Conservation (phyloP, 768 basidiomycete species). For the Erythrobasidium yunnanense region DNA sequence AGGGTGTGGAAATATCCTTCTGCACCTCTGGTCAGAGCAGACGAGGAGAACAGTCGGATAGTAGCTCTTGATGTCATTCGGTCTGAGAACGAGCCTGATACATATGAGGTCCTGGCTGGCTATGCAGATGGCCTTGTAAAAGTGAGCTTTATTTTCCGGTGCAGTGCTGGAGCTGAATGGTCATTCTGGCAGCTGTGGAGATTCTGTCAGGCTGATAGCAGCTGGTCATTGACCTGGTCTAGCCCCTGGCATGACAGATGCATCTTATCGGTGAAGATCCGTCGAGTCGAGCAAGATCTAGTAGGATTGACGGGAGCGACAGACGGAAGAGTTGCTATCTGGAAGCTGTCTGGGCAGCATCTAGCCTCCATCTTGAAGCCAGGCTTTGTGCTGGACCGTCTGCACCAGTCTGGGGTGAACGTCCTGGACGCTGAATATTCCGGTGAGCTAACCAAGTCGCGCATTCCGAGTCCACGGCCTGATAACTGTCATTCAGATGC, state of each 20-base stretch:
- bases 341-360: not conserved
- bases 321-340: not conserved
- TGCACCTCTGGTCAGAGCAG: not conserved
- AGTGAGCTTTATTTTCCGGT: not conserved
- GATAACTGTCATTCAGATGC: too few species aligned
- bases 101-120: not conserved
- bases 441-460: not conserved
- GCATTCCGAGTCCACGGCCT: too few species aligned
- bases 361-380: not conserved
- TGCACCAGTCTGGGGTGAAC: not conserved
- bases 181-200: not conserved
- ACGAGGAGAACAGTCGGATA: not conserved
- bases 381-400: not conserved
- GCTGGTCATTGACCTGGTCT: not conserved
- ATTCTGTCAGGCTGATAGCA: not conserved
- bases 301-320: not conserved
- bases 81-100: not conserved
- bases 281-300: not conserved
- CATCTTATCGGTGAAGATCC: not conserved
- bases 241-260: constrained; percentile 2
- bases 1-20: not conserved
- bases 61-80: constrained; percentile 3
- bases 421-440: not conserved
- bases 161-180: not conserved
- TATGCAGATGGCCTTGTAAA: not conserved